These are phyloP conservation scores for Auriscalpium orientale DNA, from an alignment of 768 basidiomycete genomes.

Conservation along the genomic window DNA sequence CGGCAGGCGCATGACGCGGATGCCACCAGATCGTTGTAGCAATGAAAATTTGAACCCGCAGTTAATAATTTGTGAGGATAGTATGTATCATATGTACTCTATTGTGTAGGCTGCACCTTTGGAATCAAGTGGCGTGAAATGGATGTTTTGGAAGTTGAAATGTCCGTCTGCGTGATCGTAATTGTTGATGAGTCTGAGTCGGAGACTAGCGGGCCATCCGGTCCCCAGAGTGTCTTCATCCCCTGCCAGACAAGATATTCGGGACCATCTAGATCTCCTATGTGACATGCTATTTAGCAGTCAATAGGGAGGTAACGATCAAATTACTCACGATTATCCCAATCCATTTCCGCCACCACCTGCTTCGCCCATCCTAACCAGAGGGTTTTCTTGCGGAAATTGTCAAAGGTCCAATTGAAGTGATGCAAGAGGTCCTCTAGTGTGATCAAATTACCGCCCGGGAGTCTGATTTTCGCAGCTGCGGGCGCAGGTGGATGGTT, in stretches of 20 bases:
- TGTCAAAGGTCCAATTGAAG: neutral
- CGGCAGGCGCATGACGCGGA: too few relatives aligned
- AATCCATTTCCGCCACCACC: neutral
- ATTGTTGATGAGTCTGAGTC: neutral
- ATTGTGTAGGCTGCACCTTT: too few relatives aligned
- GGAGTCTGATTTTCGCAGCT: neutral
- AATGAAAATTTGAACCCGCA: too few relatives aligned
- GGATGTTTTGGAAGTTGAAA: neutral
- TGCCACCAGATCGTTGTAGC: too few relatives aligned
- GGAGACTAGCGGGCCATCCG: too few relatives aligned
- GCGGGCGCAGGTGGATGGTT: too few relatives aligned
- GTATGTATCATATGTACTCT: too few relatives aligned
- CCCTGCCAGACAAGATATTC: neutral
- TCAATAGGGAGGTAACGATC: neutral
- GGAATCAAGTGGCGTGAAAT: too few relatives aligned
- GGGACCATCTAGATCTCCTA: neutral
- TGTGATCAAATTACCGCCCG: neutral
- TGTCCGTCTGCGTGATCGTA: neutral
- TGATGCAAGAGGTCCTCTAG: neutral
- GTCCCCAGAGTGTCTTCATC: too few relatives aligned
- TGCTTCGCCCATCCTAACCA: neutral
- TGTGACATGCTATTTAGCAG: neutral
- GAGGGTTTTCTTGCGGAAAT: neutral
- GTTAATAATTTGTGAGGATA: too few relatives aligned
- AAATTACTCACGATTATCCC: neutral